These are phyloP conservation scores for Coemansia sp. DNA, from an alignment of 192 early-diverging fungal species.

Conservation along the genomic window DNA sequence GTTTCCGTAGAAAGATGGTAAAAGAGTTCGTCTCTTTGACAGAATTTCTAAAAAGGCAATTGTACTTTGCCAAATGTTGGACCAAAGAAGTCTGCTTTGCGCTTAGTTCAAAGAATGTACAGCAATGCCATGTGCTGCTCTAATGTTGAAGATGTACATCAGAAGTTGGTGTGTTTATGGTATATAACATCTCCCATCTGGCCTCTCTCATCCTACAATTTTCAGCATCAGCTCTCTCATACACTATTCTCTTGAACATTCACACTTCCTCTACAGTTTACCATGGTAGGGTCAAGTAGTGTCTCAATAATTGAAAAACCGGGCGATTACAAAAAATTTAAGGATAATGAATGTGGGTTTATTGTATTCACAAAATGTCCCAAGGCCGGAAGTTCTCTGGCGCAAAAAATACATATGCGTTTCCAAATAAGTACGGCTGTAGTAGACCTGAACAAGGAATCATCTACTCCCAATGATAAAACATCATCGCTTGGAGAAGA, in stretches of 20 bases:
- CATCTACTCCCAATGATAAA: no score
- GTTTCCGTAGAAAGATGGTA: neutral
- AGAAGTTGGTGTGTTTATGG: neutral
- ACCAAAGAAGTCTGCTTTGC: neutral
- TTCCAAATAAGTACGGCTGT: no score
- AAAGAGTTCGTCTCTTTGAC: neutral
- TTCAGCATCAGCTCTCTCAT: neutral
- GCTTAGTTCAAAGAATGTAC: neutral
- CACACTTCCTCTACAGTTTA: no score
- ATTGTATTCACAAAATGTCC: no score
- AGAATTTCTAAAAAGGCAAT: neutral
- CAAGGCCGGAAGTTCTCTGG: no score
- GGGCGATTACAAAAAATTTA: no score
- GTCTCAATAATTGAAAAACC: no score
- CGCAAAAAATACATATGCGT: no score
- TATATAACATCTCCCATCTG: neutral
- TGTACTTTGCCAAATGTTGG: neutral
- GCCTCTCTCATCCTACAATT: neutral
- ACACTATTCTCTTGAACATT: neutral
- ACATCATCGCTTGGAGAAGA: no score
- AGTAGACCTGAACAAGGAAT: no score
- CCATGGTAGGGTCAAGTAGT: no score
- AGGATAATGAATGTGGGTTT: no score
- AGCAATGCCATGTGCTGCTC: neutral
- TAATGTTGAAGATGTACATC: neutral